Conservation (phyloP, 2,329 filamentous ascomycete species). For the Diaporthe aspalathi region DNA sequence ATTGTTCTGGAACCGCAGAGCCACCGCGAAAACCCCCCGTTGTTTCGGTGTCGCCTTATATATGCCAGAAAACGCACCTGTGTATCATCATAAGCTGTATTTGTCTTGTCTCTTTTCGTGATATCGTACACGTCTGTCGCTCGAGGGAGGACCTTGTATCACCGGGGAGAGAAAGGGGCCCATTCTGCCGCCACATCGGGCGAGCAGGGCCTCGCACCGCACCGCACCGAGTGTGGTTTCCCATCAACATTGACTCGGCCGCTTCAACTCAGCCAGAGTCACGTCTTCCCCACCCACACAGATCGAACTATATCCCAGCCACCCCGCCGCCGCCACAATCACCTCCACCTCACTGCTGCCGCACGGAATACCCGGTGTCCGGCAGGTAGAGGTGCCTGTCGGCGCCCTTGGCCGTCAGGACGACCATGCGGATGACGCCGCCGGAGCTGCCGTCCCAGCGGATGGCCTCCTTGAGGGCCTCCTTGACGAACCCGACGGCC, state of each 20-base stretch:
- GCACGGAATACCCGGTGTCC: conserved; percentile 84
- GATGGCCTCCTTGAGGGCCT: conserved; percentile 90
- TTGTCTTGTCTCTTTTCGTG: conserved; percentile 24
- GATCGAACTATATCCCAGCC: conserved; percentile 36
- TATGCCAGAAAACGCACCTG: no score
- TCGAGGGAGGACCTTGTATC: not conserved
- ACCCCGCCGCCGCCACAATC: conserved; percentile 43
- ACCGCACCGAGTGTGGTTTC: no score
- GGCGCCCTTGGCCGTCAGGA: conserved; percentile 89
- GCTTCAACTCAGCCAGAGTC: not conserved
- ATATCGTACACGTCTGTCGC: conserved; percentile 21
- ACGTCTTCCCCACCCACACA: conserved; percentile 20
- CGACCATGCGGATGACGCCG: conserved; percentile 97
- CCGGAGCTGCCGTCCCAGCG: conserved; percentile 99
- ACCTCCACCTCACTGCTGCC: conserved; percentile 64
- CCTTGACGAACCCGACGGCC: conserved; percentile 93
- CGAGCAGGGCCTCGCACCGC: not conserved
- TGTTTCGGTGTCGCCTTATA: no score
- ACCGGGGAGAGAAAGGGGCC: not conserved
- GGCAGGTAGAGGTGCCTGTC: conserved; percentile 95
- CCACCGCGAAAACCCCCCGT: no score
- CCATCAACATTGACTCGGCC: not conserved
- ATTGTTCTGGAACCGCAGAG: no score
- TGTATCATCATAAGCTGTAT: conserved; percentile 14
- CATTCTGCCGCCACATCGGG: not conserved